These are phyloP conservation scores for Botrytis galanthina DNA, from an alignment of 2,329 filamentous ascomycete genomes.

Conservation along the genomic window DNA sequence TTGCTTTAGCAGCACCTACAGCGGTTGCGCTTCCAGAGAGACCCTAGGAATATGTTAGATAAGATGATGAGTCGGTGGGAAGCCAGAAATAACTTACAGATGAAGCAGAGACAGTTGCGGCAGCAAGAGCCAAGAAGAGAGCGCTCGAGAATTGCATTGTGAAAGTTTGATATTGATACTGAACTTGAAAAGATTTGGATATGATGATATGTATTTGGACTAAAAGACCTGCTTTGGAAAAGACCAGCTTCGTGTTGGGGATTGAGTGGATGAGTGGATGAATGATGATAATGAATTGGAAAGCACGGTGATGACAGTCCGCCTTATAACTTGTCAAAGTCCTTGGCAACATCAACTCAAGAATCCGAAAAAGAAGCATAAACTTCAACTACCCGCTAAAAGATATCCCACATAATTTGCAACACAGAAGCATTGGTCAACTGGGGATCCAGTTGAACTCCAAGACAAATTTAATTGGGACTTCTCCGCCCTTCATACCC, in stretches of 20 bases:
- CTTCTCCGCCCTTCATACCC: neutral
- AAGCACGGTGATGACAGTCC: neutral
- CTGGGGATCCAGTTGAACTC: neutral
- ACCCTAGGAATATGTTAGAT: conserved; percentile 19
- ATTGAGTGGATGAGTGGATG: neutral
- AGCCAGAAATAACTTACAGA: conserved; percentile 17
- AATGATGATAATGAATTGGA: conserved; percentile 4
- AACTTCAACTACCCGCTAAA: neutral
- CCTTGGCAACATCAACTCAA: neutral
- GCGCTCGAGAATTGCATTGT: conserved; percentile 35
- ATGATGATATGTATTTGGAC: neutral
- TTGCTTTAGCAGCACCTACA: neutral
- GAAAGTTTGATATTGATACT: conserved; percentile 21
- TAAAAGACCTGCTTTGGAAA: neutral
- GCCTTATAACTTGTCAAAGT: conserved; percentile 9
- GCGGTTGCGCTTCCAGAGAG: neutral
- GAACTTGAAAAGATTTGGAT: neutral
- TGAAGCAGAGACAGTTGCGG: conserved; percentile 28
- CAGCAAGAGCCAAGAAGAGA: conserved; percentile 30
- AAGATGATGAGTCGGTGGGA: neutral
- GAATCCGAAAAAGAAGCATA: neutral
- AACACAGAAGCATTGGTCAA: conserved; percentile 5
- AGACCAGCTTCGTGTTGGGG: neutral
- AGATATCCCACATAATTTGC: neutral
- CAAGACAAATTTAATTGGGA: neutral